Evolutionary conservation across 768 basidiomycete genomes (phyloP).

Genomic region (Rhizopogon roseolus): DNA sequence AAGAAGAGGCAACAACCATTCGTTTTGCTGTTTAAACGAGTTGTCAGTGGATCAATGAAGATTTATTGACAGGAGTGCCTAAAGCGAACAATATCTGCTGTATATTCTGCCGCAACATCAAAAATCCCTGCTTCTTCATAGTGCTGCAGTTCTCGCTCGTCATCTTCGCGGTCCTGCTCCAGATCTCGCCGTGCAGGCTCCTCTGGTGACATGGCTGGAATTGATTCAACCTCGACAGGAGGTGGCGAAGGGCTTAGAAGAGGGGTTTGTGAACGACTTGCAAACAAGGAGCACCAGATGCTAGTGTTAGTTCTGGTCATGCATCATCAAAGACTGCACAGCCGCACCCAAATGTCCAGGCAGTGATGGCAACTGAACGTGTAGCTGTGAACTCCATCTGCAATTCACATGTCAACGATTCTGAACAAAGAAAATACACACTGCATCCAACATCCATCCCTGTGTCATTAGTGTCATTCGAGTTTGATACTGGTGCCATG

Average conservation of each 20-base stretch:
- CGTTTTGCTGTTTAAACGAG: no score
- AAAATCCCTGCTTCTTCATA: not conserved
- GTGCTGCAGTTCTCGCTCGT: not conserved
- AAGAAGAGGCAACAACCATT: no score
- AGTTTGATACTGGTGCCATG: no score
- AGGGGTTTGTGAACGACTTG: no score
- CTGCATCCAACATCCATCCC: not conserved
- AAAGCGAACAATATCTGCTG: slow-evolving; percentile 1
- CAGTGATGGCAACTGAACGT: no score
- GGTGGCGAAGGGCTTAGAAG: no score
- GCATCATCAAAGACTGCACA: not conserved
- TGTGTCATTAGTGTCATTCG: no score
- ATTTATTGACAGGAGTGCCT: no score
- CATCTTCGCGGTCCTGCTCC: not conserved
- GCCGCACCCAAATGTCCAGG: not conserved
- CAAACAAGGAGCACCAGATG: not conserved
- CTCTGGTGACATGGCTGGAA: no score
- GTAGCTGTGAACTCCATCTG: not conserved
- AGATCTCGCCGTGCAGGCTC: not conserved
- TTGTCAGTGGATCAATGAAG: no score
- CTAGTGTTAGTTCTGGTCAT: not conserved
- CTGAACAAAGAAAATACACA: not conserved
- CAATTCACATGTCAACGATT: not conserved
- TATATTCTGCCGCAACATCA: not conserved
- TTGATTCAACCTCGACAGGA: no score